Percentiles rank a stretch among this genome's conserved stretches.
These are phyloP conservation scores for Epichloe aotearoae DNA, from an alignment of 2,329 filamentous ascomycete species.

Conservation along the genomic window DNA sequence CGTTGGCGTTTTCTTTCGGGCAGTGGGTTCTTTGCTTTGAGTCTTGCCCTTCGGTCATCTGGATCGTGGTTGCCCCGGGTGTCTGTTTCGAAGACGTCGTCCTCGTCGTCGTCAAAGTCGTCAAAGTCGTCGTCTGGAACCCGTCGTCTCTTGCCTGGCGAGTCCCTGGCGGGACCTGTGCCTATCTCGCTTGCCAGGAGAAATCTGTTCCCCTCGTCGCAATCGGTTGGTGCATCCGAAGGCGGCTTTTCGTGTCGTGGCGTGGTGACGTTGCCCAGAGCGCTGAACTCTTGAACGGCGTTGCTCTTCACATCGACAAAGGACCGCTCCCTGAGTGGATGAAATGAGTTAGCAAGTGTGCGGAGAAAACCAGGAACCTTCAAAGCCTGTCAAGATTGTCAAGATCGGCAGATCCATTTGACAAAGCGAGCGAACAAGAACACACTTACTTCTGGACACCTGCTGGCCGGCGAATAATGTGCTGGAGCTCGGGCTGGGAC, in stretches of 20 bases:
- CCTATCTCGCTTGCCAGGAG: neutral
- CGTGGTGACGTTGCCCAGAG: neutral
- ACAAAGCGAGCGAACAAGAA: neutral
- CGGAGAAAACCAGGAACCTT: no score
- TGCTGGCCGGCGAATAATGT: neutral
- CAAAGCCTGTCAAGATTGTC: neutral
- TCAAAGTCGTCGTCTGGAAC: neutral
- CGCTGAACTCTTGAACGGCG: neutral
- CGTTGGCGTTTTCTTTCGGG: neutral
- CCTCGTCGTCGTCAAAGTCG: conserved; percentile 9
- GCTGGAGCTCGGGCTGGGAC: neutral
- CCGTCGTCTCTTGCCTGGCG: neutral
- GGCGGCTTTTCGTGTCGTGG: neutral
- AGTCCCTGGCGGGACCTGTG: neutral
- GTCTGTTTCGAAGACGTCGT: conserved; percentile 18
- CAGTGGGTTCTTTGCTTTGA: conserved; percentile 2
- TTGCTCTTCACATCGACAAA: neutral
- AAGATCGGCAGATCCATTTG: neutral
- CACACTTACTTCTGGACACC: neutral
- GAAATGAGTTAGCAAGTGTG: neutral
- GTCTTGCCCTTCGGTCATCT: conserved; percentile 11
- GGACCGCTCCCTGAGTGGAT: neutral
- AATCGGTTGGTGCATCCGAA: neutral
- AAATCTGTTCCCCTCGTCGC: neutral
- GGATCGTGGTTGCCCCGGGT: conserved; percentile 11